Percentiles rank a stretch among this genome's conserved stretches.
Conservation (phyloP, 23 red algal genomes). For the Gracilariopsis chorda region DNA sequence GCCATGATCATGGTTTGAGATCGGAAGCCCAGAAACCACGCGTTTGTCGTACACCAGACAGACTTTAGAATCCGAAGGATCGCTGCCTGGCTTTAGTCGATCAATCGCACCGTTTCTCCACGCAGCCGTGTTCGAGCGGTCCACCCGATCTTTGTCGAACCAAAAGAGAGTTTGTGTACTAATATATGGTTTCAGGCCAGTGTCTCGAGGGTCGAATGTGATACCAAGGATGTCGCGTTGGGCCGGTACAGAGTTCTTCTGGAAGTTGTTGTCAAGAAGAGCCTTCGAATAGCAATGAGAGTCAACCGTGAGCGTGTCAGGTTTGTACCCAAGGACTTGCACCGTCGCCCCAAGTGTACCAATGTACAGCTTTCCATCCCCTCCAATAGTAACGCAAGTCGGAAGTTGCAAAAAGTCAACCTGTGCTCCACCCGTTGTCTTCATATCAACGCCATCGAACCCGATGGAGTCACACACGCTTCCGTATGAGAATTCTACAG, state of each 20-base stretch:
- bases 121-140: not conserved
- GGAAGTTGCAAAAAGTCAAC: slow-evolving; percentile 21
- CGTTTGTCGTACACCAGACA: slow-evolving; percentile 64
- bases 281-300: slow-evolving; percentile 27
- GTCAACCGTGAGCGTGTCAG: not conserved
- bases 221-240: slow-evolving; percentile 50
- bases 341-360: slow-evolving; percentile 41
- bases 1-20: slow-evolving; percentile 62
- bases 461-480: slow-evolving; percentile 36
- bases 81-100: slow-evolving; percentile 27
- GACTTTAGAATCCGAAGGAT: not conserved
- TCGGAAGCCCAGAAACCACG: slow-evolving; percentile 24
- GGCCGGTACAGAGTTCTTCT: slow-evolving; percentile 1
- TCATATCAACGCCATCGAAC: slow-evolving; percentile 1
- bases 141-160: slow-evolving; percentile 16
- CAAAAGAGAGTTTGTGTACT: slow-evolving; percentile 44
- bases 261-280: not conserved
- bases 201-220: slow-evolving; percentile 47
- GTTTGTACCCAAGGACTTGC: slow-evolving; percentile 22
- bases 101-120: slow-evolving; percentile 58
- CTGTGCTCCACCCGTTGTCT: not conserved
- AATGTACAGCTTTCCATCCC: slow-evolving; percentile 48
- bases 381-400: slow-evolving; percentile 12
- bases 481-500: slow-evolving; percentile 40
- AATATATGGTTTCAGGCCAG: slow-evolving; percentile 3